Base-by-base conservation (phyloP, 306 rosid species). In the Cicer bijugum region DNA sequence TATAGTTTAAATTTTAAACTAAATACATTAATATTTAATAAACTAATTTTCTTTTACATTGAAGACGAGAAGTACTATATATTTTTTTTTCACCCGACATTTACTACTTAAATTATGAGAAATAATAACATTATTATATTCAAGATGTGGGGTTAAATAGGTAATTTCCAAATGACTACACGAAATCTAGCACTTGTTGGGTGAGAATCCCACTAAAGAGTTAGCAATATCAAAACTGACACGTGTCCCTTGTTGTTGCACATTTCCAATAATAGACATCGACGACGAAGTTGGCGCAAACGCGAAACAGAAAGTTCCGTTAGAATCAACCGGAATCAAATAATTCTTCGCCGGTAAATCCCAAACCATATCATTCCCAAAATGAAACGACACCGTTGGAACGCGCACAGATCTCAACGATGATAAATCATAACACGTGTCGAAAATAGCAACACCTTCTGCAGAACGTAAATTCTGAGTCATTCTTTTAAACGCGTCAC, bases 191-290 rank as follows among this genome's bases (percentile, higher is more conserved):
- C 98, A 94, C 10, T 89, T 89, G 47, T 77, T 83, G 40, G 92
- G 65, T 1, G 99, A 83, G 86, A 94, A 94, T 8, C 85, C 98
- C 35, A 94, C 82, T 2, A 80, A n/a, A 1, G 76, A 69, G 33
- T 87, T 87, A 0, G 84, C 88, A 17, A 89, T 76, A 78, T 94
- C 95, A 7, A 76, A 88, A 56, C 77, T 88, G 89, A 94, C 99
- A 88, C 99, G 99, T 76, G 88, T 94, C 85, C 97, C 99, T 14
- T 94, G 99, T 42, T 94, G 99, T 86, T 94, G 99, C 2, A 94
- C 90, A 12, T 91, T 94, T 7, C 99, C 97, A 4, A 94, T 85
- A 20, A 94, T 94, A 0, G 99, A 88, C 57, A 86, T 0, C 1
- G 85, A 1, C 76, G 92, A 81, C 78, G 89, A 1, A 81, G 98